Base-by-base conservation (phyloP, 2,329 filamentous ascomycete species). In the Colletotrichum simmondsii region DNA sequence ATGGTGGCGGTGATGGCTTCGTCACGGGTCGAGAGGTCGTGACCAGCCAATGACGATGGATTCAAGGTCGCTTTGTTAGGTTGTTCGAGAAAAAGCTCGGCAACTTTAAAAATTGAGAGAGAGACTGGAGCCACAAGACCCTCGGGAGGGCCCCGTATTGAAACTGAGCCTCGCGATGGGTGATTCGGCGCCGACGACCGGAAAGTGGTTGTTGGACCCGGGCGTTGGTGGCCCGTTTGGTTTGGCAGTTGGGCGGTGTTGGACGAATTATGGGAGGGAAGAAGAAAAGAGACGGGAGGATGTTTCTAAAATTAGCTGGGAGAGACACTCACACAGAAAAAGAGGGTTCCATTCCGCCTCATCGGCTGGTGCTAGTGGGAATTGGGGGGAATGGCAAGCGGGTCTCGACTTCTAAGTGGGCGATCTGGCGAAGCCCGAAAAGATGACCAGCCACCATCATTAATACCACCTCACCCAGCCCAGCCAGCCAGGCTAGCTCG, bases 361-460 rank as follows among this genome's bases (percentile, higher is more conserved):
- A 12, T 30, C 49, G 57, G 12, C 26, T 67, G 30, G 35, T 10
- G 46, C 64, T 71, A 70, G 67, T 42, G 53, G 35, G 49, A 35
- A 28, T 63, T 49, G 14, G 49, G 26, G 16, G 57, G 16, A 42
- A 42, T 8, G 26, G 65, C 28, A 37, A 24, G 59, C 42, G 42
- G 60, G 26, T 14, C 42, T 32, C 60, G 5, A 6, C 37, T 19
- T 49, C 57, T 63, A 49, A 59, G 59, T 72, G 66, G 65, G 65
- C 59, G 65, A 65, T 70, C 66, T 72, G 66, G 66, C 70, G 54
- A 70, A 56, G 60, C 70, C 70, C 46, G 46, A 35, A 46, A 54
- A 46, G 46, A 28, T 22, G 32, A 59, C 46, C 54, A 70, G 66
- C 70, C 70, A 72, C 65, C 62, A 57, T 26, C 32, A 65, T 49